Evolutionary conservation across 1,139 yeast genomes (phyloP), one percentile per base, ranked within the genome.

Genomic region (Geotrichum carabidarum): DNA sequence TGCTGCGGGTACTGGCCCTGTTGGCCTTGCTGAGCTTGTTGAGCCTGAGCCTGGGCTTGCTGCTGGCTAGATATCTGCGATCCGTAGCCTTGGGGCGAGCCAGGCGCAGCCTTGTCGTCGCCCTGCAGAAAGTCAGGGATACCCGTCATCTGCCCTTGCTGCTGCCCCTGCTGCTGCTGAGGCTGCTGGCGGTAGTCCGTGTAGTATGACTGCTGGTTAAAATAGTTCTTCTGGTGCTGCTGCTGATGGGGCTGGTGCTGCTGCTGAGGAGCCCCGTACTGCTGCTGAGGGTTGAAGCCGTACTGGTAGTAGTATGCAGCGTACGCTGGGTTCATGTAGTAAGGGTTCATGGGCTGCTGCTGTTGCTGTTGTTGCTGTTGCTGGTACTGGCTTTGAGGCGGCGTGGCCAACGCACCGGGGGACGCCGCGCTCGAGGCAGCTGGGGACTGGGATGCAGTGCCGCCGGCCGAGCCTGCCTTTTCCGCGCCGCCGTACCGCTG

Each of bases 301-400:
- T 62, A 64, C 48, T 62, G 59, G 61, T 65, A 68, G 58, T 66
- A 65, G 59, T 65, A 66, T 53, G 63, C 64, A 12, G 68, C 68
- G 54, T 66, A 64, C 36, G 66, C 66, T 17, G 68, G 69, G 58
- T 59, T 60, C 63, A 60, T 59, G 59, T 63, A 65, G 59, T 65
- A 65, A 4, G 49, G 49, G 55, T 59, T 61, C 58, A 61, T 59
- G 34, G 61, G 60, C 36, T 63, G 27, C 27, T 22, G 27, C 27
- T 22, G 27, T 22, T 22, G 27, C 27, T 22, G 27, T 22, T 22
- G 27, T 5, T 22, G 63, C 53, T 22, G 27, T 5, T 22, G 63
- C 53, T 60, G 64, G 52, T 60, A 62, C 49, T 60, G 61, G 36
- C 56, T 27, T 6, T 42, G 44, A 14, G 44, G 62, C 36, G 62